phyloP scores from a whole-genome alignment of 2,329 filamentous ascomycete species.

The Cryphonectria naterciae region DNA sequence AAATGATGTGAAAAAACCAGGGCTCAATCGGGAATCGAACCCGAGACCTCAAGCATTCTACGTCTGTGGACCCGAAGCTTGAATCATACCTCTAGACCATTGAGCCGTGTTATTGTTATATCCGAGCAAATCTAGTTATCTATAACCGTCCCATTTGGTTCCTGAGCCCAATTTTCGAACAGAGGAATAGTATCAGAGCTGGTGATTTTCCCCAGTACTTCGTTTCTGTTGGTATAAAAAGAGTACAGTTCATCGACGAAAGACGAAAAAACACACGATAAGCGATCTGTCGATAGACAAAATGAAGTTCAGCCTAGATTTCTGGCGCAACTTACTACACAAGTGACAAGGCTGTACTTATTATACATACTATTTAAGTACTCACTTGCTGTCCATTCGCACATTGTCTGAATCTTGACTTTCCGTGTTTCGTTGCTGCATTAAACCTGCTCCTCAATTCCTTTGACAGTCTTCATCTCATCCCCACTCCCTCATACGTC shows the following conservation, averaged over 20 bases:
- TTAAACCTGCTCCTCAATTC: neutral
- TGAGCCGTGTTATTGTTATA: slow-evolving; percentile 14
- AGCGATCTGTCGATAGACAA: neutral
- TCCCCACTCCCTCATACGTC: neutral
- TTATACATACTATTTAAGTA: too few relatives aligned
- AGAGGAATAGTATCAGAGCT: neutral
- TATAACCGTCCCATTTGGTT: neutral
- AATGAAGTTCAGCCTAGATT: neutral
- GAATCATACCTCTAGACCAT: slow-evolving; percentile 28
- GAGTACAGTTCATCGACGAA: too few relatives aligned
- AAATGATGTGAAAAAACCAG: neutral
- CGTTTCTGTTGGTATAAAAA: neutral
- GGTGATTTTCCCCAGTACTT: neutral
- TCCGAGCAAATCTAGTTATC: neutral
- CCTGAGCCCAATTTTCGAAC: too few relatives aligned
- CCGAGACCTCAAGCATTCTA: neutral
- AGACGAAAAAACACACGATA: neutral
- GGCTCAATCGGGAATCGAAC: slow-evolving; percentile 1
- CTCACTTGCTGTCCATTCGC: neutral
- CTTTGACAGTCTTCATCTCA: neutral
- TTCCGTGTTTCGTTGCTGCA: neutral
- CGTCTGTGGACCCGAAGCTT: slow-evolving; percentile 21
- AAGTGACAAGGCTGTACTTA: neutral
- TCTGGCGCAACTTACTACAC: neutral
- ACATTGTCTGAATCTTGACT: neutral